Evolutionary conservation across 768 basidiomycete species (phyloP).

Genomic region (Polyporus arcularius): DNA sequence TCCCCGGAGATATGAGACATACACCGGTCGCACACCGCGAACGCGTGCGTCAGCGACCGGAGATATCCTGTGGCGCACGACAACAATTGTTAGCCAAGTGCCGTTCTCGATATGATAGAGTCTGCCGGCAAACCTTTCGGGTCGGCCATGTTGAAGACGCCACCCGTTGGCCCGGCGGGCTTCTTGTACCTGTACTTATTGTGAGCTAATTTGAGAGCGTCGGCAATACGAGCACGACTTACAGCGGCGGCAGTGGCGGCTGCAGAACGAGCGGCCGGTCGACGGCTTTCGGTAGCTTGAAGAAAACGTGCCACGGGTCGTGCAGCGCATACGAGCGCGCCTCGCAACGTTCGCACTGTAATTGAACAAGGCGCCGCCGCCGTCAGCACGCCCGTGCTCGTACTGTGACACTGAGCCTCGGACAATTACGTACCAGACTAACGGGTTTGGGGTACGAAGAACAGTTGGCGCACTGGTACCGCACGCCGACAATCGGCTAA

Average conservation of each 20-base stretch:
- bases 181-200: constrained; percentile 55
- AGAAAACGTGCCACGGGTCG: constrained; percentile 83
- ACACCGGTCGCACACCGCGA: constrained; percentile 86
- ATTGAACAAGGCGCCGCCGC: neutral
- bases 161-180: constrained; percentile 58
- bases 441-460: constrained; percentile 70
- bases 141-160: constrained; percentile 38
- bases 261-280: constrained; percentile 55
- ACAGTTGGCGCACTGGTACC: constrained; percentile 92
- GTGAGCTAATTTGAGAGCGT: constrained; percentile 15
- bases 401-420: neutral
- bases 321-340: constrained; percentile 74
- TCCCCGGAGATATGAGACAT: constrained; percentile 79
- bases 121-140: constrained; percentile 53
- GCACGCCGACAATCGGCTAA: constrained; percentile 72
- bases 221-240: constrained; percentile 28
- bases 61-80: constrained; percentile 55
- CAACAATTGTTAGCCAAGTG: neutral
- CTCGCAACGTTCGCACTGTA: constrained; percentile 82
- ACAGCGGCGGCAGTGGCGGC: constrained; percentile 75
- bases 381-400: neutral
- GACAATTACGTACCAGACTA: constrained; percentile 62
- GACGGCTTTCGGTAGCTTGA: constrained; percentile 83
- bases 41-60: constrained; percentile 54
- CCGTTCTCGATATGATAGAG: neutral